These are phyloP conservation scores for Sesbania bispinosa DNA, from an alignment of 306 rosid species.

Conservation along the genomic window DNA sequence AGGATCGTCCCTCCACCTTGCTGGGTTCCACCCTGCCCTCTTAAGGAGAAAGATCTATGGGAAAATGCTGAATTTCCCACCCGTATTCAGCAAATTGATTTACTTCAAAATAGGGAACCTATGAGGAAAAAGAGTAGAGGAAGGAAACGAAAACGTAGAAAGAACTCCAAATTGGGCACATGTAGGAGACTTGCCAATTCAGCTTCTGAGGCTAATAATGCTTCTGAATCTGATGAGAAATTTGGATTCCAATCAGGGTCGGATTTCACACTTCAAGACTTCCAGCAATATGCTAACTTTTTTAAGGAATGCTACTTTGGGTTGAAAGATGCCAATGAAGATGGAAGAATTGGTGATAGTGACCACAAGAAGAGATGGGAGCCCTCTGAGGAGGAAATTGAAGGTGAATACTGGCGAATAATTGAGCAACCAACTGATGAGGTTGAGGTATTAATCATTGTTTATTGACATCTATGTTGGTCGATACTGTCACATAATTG, in stretches of 20 bases:
- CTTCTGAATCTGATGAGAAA: slow-evolving; percentile 61
- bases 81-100: slow-evolving; percentile 83
- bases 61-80: slow-evolving; percentile 76
- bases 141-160: slow-evolving; percentile 71
- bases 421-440: slow-evolving; percentile 84
- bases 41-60: slow-evolving; percentile 77
- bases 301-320: slow-evolving; percentile 79
- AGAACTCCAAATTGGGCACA: slow-evolving; percentile 54
- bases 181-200: slow-evolving; percentile 43
- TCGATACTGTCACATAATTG: neutral
- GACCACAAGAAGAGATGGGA: slow-evolving; percentile 36
- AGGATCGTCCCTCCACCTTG: slow-evolving; percentile 91
- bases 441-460: slow-evolving; percentile 66
- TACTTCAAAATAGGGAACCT: slow-evolving; percentile 95
- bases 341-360: slow-evolving; percentile 24
- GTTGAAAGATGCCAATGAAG: slow-evolving; percentile 38
- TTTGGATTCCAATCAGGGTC: slow-evolving; percentile 86
- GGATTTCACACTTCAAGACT: slow-evolving; percentile 65
- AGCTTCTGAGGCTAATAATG: slow-evolving; percentile 49
- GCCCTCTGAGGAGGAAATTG: slow-evolving; percentile 76
- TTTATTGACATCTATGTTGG: neutral
- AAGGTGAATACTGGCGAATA: slow-evolving; percentile 99
- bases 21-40: slow-evolving; percentile 90
- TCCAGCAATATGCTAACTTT: slow-evolving; percentile 54
- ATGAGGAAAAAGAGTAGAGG: slow-evolving; percentile 84